Base-by-base conservation (phyloP, 768 basidiomycete species). In the Clitopilus passeckerianus region DNA sequence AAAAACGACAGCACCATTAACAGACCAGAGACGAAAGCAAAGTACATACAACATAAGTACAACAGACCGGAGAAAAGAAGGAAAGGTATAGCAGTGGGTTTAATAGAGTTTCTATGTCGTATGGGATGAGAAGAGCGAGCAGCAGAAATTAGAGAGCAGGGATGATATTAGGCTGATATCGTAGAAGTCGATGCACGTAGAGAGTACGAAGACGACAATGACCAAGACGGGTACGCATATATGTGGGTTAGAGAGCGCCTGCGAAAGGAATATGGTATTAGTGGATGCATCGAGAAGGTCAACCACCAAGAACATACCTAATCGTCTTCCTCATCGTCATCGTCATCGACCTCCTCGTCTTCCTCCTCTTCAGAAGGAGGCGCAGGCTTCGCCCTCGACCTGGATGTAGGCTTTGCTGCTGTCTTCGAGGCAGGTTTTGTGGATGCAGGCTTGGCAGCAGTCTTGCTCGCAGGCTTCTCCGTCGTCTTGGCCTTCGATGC, bases 401-500 rank as follows among this genome's bases (percentile, higher is more conserved):
- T 41, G 37, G 37, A 41, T 14, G 37, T 41, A 41, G 37, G 37
- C 37, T 41, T 41, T 12, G 37, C 37, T 12, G 37, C 14, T 41
- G 37, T 41, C 37, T 41, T 41, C 14, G 14, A 15, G 5, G 37
- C 37, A 41, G 37, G 37, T 41, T 41, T 41, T 14, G 37, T 41
- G 5, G 37, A 41, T 12, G 37, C 37, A 5, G 37, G 37, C 37
- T 41, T 41, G 10, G 37, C 37, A 30, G 27, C 27, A 30, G 27
- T 30, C n/a, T 41, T 41, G 37, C 37, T 41, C 5, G 37, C 37
- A 15, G 37, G 37, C 37, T 41, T 41, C 37, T 41, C 37, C 20
- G 46, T 22, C 18, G 46, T 16, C 58, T 43, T 61, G 54, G 34
- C 59, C 57, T 57, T 65, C 55, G 23, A 63, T 61, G n/a, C 60